Base-by-base conservation (phyloP, 2,329 filamentous ascomycete genomes). In the Lasiodiplodia citricola region DNA sequence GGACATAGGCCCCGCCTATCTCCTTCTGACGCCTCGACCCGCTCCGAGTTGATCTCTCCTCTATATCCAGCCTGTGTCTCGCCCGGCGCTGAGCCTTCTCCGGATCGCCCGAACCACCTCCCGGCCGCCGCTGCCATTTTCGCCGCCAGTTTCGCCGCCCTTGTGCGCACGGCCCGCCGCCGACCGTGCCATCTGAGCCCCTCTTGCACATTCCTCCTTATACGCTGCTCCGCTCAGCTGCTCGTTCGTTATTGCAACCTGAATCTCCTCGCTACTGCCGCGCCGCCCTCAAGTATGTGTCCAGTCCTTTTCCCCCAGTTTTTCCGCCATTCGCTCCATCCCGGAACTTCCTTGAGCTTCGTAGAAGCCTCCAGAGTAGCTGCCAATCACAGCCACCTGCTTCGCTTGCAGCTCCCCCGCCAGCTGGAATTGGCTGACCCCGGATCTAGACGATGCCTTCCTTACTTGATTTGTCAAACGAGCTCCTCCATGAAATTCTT, bases 401-500 rank as follows among this genome's bases (percentile, higher is more conserved):
- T 47, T 47, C 44, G n/a, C 41, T 47, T 47, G 18, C n/a, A 14
- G 11, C 14, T 47, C 25, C 56, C 21, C 14, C 37, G 37, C 3
- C 56, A 14, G 11, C 56, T 47, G 14, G 14, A 10, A n/a, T 7
- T 44, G 16, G 16, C 60, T 52, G 28, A 64, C 23, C 18, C 4
- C 4, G 13, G n/a, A 6, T 38, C 8, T 21, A 60, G 56, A 55
- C 1, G 8, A 66, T 71, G 63, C 11, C 64, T 25, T 52, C 21
- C 8, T 31, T 70, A 5, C 56, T 69, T 7, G 63, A 65, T 13
- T 41, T 71, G 50, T 64, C 68, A 21, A 63, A 66, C 18, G 70
- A 72, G 35, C 38, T 68, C 3, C 25, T 71, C 18, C 70, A 70
- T 51, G 47, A 35, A 18, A 50, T 70, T 31, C 38, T 65, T 25